phyloP scores from a whole-genome alignment of 441 rosid genomes.

The Pelargonium australe region DNA sequence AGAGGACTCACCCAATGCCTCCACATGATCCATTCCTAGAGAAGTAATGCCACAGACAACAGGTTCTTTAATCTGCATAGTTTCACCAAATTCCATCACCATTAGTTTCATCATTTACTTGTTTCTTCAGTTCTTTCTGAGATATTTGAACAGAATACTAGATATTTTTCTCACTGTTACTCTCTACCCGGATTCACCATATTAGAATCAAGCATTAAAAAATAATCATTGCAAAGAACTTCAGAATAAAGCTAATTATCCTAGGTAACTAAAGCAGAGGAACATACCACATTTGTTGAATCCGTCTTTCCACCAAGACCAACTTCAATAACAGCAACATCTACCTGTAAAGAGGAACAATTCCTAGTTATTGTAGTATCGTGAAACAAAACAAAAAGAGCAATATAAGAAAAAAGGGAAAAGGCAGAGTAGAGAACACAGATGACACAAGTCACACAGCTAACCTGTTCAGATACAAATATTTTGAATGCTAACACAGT shows the following conservation, averaged over 20 bases:
- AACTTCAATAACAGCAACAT: slow-evolving; percentile 82
- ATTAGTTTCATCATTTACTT: not conserved
- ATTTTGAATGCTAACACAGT: slow-evolving; percentile 76
- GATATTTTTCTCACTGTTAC: not conserved
- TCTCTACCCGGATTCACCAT: not conserved
- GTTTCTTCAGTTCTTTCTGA: not conserved
- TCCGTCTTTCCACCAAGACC: slow-evolving; percentile 74
- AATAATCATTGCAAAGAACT: not conserved
- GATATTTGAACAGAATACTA: not conserved
- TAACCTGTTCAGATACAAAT: slow-evolving; percentile 67
- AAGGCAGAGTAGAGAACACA: too few species aligned
- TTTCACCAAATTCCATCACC: slow-evolving; percentile 16
- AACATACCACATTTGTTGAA: slow-evolving; percentile 75
- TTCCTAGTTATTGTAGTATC: slow-evolving; percentile 6
- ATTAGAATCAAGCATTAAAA: too few species aligned
- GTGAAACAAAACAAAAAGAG: not conserved
- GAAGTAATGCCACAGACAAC: slow-evolving; percentile 79
- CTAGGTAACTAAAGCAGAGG: slow-evolving; percentile 14
- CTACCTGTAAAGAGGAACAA: slow-evolving; percentile 45
- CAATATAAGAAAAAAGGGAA: not conserved
- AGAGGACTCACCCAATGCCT: slow-evolving; percentile 44
- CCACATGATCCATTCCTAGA: slow-evolving; percentile 85
- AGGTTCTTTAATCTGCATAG: slow-evolving; percentile 64
- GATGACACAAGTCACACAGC: not conserved
- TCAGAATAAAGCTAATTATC: not conserved